Evolutionary conservation across 2,329 filamentous ascomycete species (phyloP).

Genomic region (Calonectria henricotiae): DNA sequence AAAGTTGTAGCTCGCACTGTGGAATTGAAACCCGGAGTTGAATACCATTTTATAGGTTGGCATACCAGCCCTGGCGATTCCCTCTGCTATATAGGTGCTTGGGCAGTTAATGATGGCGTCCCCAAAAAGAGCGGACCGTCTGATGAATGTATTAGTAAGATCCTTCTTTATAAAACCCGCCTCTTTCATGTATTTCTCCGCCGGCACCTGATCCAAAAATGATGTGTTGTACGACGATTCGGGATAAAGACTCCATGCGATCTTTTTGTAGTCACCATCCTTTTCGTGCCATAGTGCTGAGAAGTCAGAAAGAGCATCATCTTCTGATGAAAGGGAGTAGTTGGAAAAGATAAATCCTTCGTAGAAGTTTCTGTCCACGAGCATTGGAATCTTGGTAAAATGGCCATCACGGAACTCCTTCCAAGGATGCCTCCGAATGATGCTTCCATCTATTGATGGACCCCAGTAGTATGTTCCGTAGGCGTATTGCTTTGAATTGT

Average conservation of each 20-base stretch:
- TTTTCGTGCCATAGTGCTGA: not conserved
- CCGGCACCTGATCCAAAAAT: not conserved
- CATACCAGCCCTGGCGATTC: not conserved
- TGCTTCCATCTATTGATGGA: not conserved
- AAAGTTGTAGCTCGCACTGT: not conserved
- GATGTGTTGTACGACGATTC: not conserved
- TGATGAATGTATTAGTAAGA: not conserved
- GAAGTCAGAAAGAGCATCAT: not conserved
- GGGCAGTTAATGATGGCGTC: not conserved
- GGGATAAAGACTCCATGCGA: conserved; percentile 2
- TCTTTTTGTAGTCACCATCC: not conserved
- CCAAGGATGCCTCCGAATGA: conserved; percentile 4
- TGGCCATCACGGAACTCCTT: not conserved
- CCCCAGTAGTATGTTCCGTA: conserved; percentile 11
- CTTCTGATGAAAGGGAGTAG: not conserved
- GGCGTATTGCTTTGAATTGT: not conserved
- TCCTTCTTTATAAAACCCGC: not conserved
- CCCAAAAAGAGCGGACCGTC: not conserved
- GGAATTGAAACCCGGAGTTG: conserved; percentile 6
- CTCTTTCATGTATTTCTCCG: not conserved
- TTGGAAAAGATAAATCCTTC: conserved; percentile 5
- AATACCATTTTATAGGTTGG: conserved; percentile 8
- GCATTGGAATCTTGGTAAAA: conserved; percentile 1
- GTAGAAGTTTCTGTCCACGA: not conserved
- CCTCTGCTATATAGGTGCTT: not conserved